Base-by-base conservation (phyloP, 345 rosid species). In the rapeseed (Brassica napus) region DNA sequence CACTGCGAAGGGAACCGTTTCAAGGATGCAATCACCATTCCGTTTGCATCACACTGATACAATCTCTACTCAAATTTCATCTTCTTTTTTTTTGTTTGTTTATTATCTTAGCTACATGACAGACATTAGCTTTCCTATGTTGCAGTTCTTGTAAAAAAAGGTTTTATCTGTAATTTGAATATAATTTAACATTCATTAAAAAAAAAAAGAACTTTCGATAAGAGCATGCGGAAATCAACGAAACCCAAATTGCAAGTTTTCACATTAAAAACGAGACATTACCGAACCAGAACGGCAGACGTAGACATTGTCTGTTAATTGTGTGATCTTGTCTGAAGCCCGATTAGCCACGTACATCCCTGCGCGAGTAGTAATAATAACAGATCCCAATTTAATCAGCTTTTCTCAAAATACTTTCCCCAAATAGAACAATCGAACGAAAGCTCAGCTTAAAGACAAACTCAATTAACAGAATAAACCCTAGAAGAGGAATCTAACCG, bases 211-310 rank as follows among this genome's bases (percentile, higher is more conserved):
- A 24, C 26, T 24, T 24, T 47, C 4, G 64, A 57, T 4, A 24
- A 12, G 65, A 35, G 18, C 42, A 7, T 8, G 18, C 9, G 1
- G 16, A 11, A 18, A 30, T 31, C 63, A 65, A 55, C 66, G 31
- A 57, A 72, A 18, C 21, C 44, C 49, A 58, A 5, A 18, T 14
- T 34, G 34, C 26, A 24, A 24, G 26, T 49, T 39, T 49, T 49
- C 55, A 49, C 55, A 49, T 44, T 3, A 44, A 42, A 49, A 49
- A 14, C 18, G 57, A 49, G 57, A 49, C 18, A 49, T 65, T 89
- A 95, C 99, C 89, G 99, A 95, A 93, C 99, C 99, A 55, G 99
- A 95, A 74, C 99, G 98, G 84, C 99, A 95, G 44, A 91, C 81
- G 58, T 93, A 95, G 77, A 95, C 98, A 73, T 93, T 95, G 42